These are phyloP conservation scores for Pestalotiopsis sp. DNA, from an alignment of 2,329 filamentous ascomycete species.

Conservation along the genomic window DNA sequence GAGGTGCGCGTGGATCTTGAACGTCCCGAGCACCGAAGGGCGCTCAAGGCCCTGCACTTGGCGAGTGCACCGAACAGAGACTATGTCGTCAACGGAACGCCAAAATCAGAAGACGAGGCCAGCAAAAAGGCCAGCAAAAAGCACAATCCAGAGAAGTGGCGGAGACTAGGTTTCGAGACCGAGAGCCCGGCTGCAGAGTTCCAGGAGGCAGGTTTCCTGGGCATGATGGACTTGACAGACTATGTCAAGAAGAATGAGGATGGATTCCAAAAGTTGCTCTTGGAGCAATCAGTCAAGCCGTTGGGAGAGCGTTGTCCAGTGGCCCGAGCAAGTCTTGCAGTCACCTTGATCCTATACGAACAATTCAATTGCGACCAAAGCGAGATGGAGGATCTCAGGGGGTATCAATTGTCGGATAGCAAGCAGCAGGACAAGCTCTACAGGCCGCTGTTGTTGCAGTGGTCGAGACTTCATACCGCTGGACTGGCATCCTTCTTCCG, in stretches of 20 bases:
- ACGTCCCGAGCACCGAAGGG: conserved; percentile 82
- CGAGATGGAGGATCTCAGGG: conserved; percentile 76
- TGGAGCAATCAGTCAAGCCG: conserved; percentile 82
- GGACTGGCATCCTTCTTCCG: conserved; percentile 86
- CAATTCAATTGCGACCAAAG: conserved; percentile 92
- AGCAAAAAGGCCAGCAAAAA: conserved; percentile 64
- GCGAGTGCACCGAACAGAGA: conserved; percentile 67
- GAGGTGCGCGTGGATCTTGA: conserved; percentile 84
- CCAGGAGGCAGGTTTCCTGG: conserved; percentile 80
- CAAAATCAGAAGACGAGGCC: conserved; percentile 39
- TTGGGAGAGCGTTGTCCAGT: conserved; percentile 79
- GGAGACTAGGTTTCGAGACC: conserved; percentile 85
- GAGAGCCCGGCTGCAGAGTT: conserved; percentile 89
- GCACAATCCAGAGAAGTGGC: conserved; percentile 91
- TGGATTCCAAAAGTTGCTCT: conserved; percentile 84
- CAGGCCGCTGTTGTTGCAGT: conserved; percentile 85
- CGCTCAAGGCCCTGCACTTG: conserved; percentile 82
- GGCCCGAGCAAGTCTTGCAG: conserved; percentile 80
- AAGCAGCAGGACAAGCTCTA: conserved; percentile 86
- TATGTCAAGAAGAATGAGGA: conserved; percentile 93
- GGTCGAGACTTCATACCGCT: conserved; percentile 86
- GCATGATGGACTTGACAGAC: conserved; percentile 96
- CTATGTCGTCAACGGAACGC: conserved; percentile 26
- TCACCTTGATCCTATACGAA: conserved; percentile 88
- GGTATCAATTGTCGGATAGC: conserved; percentile 73